These are phyloP conservation scores for Sonneratia alba DNA, from an alignment of 345 rosid genomes.

Conservation along the genomic window DNA sequence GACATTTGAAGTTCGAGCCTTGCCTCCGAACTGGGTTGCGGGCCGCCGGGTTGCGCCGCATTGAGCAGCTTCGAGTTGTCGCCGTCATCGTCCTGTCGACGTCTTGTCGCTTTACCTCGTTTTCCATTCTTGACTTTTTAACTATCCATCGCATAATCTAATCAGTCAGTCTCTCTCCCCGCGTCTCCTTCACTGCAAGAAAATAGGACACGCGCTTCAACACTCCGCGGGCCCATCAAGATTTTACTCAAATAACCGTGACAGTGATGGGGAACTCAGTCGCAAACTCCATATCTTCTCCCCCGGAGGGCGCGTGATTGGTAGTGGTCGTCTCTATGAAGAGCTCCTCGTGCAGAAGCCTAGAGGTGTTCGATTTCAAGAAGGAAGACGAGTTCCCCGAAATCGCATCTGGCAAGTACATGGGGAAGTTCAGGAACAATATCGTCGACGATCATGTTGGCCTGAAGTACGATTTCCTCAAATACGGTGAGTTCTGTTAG, in stretches of 20 bases:
- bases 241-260: background rate
- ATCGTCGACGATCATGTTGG: conserved; percentile 25
- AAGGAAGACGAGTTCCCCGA: conserved; percentile 65
- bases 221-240: background rate
- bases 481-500: conserved; percentile 33
- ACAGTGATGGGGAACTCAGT: background rate
- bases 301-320: background rate
- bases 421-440: conserved; percentile 53
- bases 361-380: conserved; percentile 55
- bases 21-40: too few species aligned
- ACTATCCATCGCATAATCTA: background rate
- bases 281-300: background rate
- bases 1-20: too few species aligned
- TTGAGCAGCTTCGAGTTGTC: too few species aligned
- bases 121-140: background rate
- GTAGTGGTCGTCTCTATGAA: conserved; percentile 32
- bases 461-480: conserved; percentile 35
- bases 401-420: conserved; percentile 27
- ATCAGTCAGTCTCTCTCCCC: background rate
- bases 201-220: conserved; percentile 9
- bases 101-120: background rate
- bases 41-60: too few species aligned
- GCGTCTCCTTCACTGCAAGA: background rate
- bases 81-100: too few species aligned
- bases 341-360: conserved; percentile 17